Conservation (phyloP, 495 filamentous ascomycete genomes). For the Trichocladium uniseriatum region DNA sequence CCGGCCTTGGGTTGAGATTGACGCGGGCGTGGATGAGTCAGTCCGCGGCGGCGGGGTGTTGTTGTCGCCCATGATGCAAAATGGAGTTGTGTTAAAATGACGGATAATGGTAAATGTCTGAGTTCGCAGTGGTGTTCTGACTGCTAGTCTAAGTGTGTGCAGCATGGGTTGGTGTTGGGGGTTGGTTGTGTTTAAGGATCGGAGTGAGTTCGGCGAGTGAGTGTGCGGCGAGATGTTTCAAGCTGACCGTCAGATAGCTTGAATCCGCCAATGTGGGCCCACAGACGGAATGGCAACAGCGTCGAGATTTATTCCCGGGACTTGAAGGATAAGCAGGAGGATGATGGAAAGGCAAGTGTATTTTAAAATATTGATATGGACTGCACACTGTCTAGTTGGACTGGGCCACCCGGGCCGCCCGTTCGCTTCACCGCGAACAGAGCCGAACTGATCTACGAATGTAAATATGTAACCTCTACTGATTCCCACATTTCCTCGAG, state of each 20-base stretch:
- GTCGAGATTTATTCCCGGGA: too few relatives aligned
- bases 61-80: slow-evolving; percentile 10
- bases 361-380: too few relatives aligned
- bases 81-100: neutral
- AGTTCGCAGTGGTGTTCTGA: neutral
- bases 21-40: neutral
- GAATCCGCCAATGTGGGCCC: too few relatives aligned
- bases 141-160: neutral
- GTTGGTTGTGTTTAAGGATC: neutral
- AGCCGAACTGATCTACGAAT: too few relatives aligned
- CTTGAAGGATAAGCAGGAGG: too few relatives aligned
- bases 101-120: neutral
- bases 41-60: neutral
- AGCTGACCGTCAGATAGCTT: neutral
- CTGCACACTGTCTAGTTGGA: too few relatives aligned
- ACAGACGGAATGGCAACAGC: too few relatives aligned
- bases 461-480: slow-evolving; percentile 33
- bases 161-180: slow-evolving; percentile 1
- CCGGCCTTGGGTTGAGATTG: neutral
- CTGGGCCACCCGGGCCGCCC: too few relatives aligned
- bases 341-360: too few relatives aligned
- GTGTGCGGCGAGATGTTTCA: neutral
- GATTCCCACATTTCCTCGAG: slow-evolving; percentile 28
- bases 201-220: neutral
- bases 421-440: too few relatives aligned